Evolutionary conservation across 306 rosid genomes (phyloP).

Genomic region (Albizia julibrissin): DNA sequence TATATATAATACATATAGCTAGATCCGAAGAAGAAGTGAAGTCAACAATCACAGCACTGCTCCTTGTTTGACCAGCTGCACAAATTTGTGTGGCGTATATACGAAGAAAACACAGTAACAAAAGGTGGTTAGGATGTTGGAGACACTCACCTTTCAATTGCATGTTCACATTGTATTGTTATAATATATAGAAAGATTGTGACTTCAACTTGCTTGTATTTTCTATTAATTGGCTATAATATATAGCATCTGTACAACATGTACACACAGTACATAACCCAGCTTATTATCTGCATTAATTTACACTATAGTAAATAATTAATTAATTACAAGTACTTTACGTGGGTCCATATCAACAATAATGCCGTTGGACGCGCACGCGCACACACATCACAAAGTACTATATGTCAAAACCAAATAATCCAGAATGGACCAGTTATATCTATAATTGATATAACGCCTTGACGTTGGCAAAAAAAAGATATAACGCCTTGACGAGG

Average conservation of each 20-base stretch:
- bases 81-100: not conserved
- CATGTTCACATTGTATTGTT: conserved; percentile 8
- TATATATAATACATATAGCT: no score
- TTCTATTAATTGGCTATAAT: not conserved
- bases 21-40: not conserved
- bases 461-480: no score
- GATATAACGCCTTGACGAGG: not conserved
- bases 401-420: not conserved
- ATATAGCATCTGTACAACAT: no score
- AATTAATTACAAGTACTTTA: not conserved
- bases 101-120: conserved; percentile 24
- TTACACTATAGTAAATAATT: not conserved
- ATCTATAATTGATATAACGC: not conserved
- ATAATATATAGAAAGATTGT: not conserved
- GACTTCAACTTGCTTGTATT: not conserved
- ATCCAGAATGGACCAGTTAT: not conserved
- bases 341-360: conserved; percentile 2
- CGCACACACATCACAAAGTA: not conserved
- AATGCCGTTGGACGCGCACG: not conserved
- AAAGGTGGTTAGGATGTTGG: not conserved
- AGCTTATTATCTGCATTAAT: no score
- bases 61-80: conserved; percentile 32
- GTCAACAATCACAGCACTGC: conserved; percentile 51
- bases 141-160: not conserved
- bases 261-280: not conserved